Conservation (phyloP, 768 basidiomycete species). For the Mycena vitilis region DNA sequence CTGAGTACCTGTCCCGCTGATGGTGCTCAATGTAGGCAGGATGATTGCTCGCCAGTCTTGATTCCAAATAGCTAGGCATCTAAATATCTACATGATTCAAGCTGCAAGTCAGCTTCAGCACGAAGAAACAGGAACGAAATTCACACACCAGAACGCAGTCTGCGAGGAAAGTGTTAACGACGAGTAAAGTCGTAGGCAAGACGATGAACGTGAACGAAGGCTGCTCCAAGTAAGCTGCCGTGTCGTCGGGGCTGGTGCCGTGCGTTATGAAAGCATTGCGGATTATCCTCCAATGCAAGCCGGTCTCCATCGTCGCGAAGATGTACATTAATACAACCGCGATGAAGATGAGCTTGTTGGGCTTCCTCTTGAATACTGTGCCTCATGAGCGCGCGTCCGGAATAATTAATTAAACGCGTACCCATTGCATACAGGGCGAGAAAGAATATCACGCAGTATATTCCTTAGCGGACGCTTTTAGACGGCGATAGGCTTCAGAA, state of each 20-base stretch:
- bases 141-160: constrained; percentile 28
- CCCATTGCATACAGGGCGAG: constrained; percentile 32
- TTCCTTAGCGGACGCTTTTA: constrained; percentile 1
- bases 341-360: constrained; percentile 11
- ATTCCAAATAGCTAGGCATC: constrained; percentile 46
- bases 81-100: constrained; percentile 48
- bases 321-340: constrained; percentile 26
- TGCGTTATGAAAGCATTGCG: constrained; percentile 26
- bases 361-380: constrained; percentile 27
- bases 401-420: background rate
- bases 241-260: constrained; percentile 24
- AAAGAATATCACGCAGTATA: constrained; percentile 31
- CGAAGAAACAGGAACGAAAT: too few species aligned
- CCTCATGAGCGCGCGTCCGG: background rate
- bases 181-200: constrained; percentile 20
- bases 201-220: constrained; percentile 8
- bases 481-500: background rate
- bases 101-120: background rate
- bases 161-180: constrained; percentile 31
- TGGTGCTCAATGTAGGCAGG: constrained; percentile 31
- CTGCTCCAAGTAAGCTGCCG: constrained; percentile 1
- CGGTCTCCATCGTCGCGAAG: constrained; percentile 25
- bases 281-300: constrained; percentile 25
- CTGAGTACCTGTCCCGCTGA: constrained; percentile 23
- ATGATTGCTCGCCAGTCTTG: constrained; percentile 28